Base-by-base conservation (phyloP, 306 rosid species). In the Fragaria iinumae region DNA sequence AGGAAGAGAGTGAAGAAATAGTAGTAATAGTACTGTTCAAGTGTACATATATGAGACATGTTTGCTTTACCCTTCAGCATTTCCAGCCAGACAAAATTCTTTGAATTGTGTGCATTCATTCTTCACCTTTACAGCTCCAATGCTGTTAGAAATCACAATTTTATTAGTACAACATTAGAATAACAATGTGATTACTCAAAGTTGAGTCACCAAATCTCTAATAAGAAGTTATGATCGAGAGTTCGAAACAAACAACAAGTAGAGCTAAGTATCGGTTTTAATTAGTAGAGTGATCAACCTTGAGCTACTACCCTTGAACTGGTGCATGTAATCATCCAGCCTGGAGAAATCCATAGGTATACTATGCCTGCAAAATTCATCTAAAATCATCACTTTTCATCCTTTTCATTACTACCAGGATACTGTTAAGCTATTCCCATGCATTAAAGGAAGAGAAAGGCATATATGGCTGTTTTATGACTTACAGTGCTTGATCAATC, bases 71-170 rank as follows among this genome's bases (percentile, higher is more conserved):
- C 97, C 96, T 56, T 90, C 91, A 47, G 76, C 74, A 69, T 90
- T 87, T 72, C 82, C 82, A 20, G 93, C 93, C 32, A 74, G n/a
- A 77, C 96, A 92, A 76, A 73, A 81, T 72, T 92, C 97, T 50
- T 69, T 69, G 71, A 92, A 92, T 69, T 76, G 79, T 12, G 80
- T 77, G 79, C 96, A 90, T 77, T 84, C 91, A 59, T 55, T 80
- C 78, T 79, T 88, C 85, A 92, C 97, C 85, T 82, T 92, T 71
- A 86, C 86, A 52, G 97, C 97, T 82, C 97, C 97, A 38, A 92
- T 92, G 79, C 97, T 90, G 85, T 67, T 34, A 36, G 21, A 29
- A 63, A 80, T 59, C 34, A 38, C 32, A 38, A 50, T 16, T 45
- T 23, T 20, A 39, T 74, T 6, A 76, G 64, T 53, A 69, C 49